These are phyloP conservation scores for Ascochyta rabiei DNA, from an alignment of 2,329 filamentous ascomycete genomes.

Conservation along the genomic window DNA sequence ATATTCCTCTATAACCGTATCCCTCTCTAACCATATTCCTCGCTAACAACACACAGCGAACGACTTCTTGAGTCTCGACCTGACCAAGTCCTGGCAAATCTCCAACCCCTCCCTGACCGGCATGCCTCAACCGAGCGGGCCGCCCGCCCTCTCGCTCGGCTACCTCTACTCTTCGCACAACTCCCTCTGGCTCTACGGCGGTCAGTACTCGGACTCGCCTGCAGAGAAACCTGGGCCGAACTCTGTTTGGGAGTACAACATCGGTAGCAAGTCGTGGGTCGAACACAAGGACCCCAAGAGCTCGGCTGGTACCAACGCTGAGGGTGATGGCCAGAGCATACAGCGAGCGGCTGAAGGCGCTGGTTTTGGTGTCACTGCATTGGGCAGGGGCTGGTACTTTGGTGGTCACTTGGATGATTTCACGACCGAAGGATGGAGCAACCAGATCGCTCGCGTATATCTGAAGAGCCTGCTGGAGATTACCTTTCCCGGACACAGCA, in stretches of 20 bases:
- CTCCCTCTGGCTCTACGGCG: constrained; percentile 75
- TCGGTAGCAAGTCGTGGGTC: constrained; percentile 64
- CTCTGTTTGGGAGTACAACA: constrained; percentile 73
- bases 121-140: constrained; percentile 68
- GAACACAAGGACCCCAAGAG: constrained; percentile 68
- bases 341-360: constrained; percentile 77
- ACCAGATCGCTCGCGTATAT: constrained; percentile 67
- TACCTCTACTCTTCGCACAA: constrained; percentile 76
- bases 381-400: constrained; percentile 79
- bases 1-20: constrained; percentile 13
- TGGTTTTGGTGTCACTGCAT: constrained; percentile 70
- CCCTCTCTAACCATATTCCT: neutral
- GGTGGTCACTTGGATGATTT: constrained; percentile 74
- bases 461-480: constrained; percentile 77
- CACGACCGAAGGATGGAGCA: constrained; percentile 71
- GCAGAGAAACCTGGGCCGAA: constrained; percentile 62
- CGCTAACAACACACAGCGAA: constrained; percentile 51
- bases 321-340: constrained; percentile 60
- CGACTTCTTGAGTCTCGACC: constrained; percentile 73
- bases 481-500: constrained; percentile 72
- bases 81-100: constrained; percentile 74
- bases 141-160: constrained; percentile 74
- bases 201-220: constrained; percentile 72
- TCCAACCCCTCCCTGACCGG: constrained; percentile 67
- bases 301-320: constrained; percentile 67